Conservation (phyloP, 1,284 basidiomycete species). For the Jaminaea rosea region DNA sequence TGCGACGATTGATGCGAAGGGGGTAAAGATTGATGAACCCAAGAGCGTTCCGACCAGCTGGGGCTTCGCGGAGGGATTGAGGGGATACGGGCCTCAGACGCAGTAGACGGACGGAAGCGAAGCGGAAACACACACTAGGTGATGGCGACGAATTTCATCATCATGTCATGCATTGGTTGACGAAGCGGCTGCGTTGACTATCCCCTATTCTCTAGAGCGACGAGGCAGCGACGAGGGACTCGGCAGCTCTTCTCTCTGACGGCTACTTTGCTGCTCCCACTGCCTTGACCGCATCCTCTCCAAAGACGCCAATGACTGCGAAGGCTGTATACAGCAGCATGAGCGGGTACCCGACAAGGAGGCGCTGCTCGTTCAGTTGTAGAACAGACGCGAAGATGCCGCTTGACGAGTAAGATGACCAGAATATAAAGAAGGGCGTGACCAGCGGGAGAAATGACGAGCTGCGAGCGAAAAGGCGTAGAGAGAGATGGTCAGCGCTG, state of each 20-base stretch:
- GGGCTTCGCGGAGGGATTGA: constrained; percentile 82
- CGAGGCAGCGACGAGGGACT: no score
- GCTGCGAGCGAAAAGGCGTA: constrained; percentile 7
- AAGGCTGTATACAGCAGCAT: constrained; percentile 45
- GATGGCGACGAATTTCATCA: no score
- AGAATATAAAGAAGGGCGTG: constrained; percentile 43
- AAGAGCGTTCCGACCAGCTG: constrained; percentile 69
- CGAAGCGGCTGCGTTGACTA: no score
- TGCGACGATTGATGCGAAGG: constrained; percentile 71
- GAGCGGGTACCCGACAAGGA: constrained; percentile 44
- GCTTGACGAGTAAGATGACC: constrained; percentile 43
- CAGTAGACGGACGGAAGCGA: constrained; percentile 16
- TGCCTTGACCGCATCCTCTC: not conserved
- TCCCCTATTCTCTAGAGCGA: no score
- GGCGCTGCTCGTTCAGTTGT: constrained; percentile 39
- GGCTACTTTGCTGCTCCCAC: not conserved
- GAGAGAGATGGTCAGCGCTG: not conserved
- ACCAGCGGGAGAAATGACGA: constrained; percentile 33
- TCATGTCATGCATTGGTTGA: no score
- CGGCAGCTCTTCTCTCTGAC: no score
- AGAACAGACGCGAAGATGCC: constrained; percentile 46
- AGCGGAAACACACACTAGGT: no score
- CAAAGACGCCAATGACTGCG: constrained; percentile 42
- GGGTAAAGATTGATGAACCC: constrained; percentile 72
- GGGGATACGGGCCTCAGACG: constrained; percentile 55